Conservation (phyloP, 2,329 filamentous ascomycete species). For the Graphium sp. region DNA sequence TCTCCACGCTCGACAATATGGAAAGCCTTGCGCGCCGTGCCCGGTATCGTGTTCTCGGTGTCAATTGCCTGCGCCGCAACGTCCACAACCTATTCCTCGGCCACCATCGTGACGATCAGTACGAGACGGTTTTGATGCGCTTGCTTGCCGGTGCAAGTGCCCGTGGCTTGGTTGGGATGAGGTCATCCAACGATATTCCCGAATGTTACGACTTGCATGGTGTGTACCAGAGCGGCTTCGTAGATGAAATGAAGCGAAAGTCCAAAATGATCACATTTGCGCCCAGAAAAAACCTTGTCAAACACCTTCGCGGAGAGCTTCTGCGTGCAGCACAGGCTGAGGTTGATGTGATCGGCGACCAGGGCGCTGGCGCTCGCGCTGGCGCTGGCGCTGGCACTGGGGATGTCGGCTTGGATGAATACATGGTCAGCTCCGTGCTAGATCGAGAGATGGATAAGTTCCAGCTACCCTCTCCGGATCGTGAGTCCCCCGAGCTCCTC, state of each 20-base stretch:
- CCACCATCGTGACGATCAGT: conserved; percentile 82
- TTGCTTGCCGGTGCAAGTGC: conserved; percentile 49
- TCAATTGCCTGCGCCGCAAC: conserved; percentile 29
- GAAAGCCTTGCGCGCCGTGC: conserved; percentile 60
- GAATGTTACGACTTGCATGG: conserved; percentile 66
- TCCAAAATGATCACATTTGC: too few species aligned
- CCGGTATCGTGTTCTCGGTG: conserved; percentile 57
- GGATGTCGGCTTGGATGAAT: too few species aligned
- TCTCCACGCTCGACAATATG: conserved; percentile 37
- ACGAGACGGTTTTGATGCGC: conserved; percentile 77
- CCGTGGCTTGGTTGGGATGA: conserved; percentile 60
- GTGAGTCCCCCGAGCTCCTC: not conserved
- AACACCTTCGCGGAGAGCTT: too few species aligned
- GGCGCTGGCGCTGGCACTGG: too few species aligned
- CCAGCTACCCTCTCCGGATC: too few species aligned
- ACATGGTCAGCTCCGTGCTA: too few species aligned
- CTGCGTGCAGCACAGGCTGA: too few species aligned
- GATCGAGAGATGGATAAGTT: too few species aligned
- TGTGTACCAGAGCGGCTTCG: conserved; percentile 46
- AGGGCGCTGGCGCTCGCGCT: too few species aligned
- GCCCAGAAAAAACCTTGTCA: too few species aligned
- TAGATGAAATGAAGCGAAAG: conserved; percentile 23
- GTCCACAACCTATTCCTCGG: conserved; percentile 55
- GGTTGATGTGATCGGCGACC: too few species aligned
- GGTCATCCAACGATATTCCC: conserved; percentile 50